Percentiles rank a stretch among this genome's conserved stretches.
phyloP scores from a whole-genome alignment of 1,284 basidiomycete species.

The Fomitopsis pinicola region DNA sequence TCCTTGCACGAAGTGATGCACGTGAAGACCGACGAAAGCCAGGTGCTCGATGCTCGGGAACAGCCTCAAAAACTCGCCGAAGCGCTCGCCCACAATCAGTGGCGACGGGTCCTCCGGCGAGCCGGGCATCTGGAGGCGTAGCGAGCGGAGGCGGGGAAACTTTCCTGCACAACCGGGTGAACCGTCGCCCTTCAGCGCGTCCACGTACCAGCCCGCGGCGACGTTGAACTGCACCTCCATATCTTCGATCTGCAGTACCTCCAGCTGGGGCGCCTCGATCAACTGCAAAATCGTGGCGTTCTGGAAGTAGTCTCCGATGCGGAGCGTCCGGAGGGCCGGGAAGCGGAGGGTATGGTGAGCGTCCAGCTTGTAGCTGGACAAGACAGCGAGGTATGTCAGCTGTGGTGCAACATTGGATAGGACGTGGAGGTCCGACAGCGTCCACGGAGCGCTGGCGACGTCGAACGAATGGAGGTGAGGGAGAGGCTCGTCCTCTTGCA shows the following conservation, averaged over 20 bases:
- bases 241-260: slow-evolving; percentile 6
- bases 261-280: slow-evolving; percentile 1
- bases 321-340: not conserved
- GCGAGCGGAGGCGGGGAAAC: slow-evolving; percentile 4
- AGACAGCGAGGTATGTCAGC: slow-evolving; percentile 1
- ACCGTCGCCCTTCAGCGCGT: slow-evolving; percentile 1
- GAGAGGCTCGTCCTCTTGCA: not conserved
- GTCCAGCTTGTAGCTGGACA: slow-evolving; percentile 4
- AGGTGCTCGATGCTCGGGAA: slow-evolving; percentile 6
- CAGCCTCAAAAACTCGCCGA: not conserved
- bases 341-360: not conserved
- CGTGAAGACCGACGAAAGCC: not conserved
- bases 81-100: slow-evolving; percentile 1
- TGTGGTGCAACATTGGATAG: not conserved
- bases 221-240: slow-evolving; percentile 2
- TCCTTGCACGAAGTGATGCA: not conserved
- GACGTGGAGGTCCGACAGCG: slow-evolving; percentile 1
- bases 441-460: slow-evolving; percentile 3
- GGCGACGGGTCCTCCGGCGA: slow-evolving; percentile 5
- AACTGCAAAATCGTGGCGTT: slow-evolving; percentile 1
- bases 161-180: not conserved
- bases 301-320: slow-evolving; percentile 3
- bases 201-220: slow-evolving; percentile 3
- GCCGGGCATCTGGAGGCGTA: slow-evolving; percentile 5
- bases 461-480: not conserved